Percentiles rank a stretch among this genome's conserved stretches.
These are phyloP conservation scores for Fomitopsis betulina DNA, from an alignment of 1,284 basidiomycete genomes.

Conservation along the genomic window DNA sequence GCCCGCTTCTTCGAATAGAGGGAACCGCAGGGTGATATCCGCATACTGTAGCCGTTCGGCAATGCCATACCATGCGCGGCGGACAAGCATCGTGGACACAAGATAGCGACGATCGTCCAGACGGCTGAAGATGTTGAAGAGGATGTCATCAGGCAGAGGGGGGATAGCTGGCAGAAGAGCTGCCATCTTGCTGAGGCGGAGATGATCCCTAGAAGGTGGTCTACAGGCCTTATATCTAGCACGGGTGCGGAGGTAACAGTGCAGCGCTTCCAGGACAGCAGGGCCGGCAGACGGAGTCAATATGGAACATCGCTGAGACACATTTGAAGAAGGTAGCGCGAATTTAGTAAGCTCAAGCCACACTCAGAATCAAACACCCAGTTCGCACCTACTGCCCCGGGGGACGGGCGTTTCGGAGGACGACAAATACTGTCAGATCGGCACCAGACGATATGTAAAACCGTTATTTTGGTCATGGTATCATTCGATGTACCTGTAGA, in stretches of 20 bases:
- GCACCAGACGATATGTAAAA: not conserved
- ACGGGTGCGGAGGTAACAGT: not conserved
- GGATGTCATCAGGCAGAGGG: slow-evolving; percentile 15
- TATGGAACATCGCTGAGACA: not conserved
- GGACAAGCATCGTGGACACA: slow-evolving; percentile 14
- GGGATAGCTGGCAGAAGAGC: not conserved
- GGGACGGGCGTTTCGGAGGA: not conserved
- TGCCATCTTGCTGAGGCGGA: slow-evolving; percentile 8
- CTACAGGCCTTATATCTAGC: slow-evolving; percentile 1
- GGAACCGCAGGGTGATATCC: slow-evolving; percentile 11
- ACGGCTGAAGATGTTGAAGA: slow-evolving; percentile 14
- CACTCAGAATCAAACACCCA: not conserved
- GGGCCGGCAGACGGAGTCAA: not conserved
- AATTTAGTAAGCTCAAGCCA: not conserved
- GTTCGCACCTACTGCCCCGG: not conserved
- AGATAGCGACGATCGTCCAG: slow-evolving; percentile 8
- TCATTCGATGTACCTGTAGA: not conserved
- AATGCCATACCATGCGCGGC: slow-evolving; percentile 14
- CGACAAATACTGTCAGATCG: not conserved
- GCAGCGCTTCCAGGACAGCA: not conserved
- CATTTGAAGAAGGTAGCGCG: not conserved
- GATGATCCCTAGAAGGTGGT: not conserved
- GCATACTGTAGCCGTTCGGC: slow-evolving; percentile 17
- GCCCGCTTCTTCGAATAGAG: not conserved
- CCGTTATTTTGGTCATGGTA: not conserved